Evolutionary conservation across 805 yeast genomes (phyloP).

Genomic region (Candida taoyuanica): DNA sequence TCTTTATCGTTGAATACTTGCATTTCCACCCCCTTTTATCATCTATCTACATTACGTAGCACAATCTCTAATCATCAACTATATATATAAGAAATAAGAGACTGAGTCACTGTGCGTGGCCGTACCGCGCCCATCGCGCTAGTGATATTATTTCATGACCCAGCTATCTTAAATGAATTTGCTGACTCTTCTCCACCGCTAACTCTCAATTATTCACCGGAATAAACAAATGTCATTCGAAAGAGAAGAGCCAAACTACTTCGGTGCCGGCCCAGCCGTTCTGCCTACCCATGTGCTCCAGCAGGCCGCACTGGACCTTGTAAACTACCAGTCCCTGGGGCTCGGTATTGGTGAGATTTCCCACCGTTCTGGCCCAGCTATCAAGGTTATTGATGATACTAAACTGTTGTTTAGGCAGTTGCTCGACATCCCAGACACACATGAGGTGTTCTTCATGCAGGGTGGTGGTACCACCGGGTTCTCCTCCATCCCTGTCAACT

Average conservation of each 20-base stretch:
- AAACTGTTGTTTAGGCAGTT: slow-evolving; percentile 62
- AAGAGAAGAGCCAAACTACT: slow-evolving; percentile 73
- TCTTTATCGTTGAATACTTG: background rate
- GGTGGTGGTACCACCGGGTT: slow-evolving; percentile 99
- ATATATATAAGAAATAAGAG: too few species aligned
- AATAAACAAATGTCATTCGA: slow-evolving; percentile 34
- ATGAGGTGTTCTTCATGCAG: slow-evolving; percentile 91
- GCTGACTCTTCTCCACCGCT: slow-evolving; percentile 7
- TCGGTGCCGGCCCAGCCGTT: slow-evolving; percentile 99
- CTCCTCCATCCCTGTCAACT: slow-evolving; percentile 78
- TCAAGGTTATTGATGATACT: slow-evolving; percentile 69
- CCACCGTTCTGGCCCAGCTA: slow-evolving; percentile 86
- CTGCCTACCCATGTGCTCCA: slow-evolving; percentile 80
- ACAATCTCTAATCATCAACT: too few species aligned
- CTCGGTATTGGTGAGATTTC: slow-evolving; percentile 95
- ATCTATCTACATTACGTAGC: too few species aligned
- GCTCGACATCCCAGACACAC: slow-evolving; percentile 79
- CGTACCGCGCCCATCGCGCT: slow-evolving; percentile 1
- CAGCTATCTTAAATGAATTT: too few species aligned
- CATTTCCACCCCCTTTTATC: too few species aligned
- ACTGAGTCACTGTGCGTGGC: slow-evolving; percentile 3
- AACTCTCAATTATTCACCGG: too few species aligned
- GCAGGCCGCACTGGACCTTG: slow-evolving; percentile 80
- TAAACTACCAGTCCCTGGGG: slow-evolving; percentile 64
- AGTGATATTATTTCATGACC: too few species aligned